phyloP scores from a whole-genome alignment of 192 early-diverging fungal species.

The Dimargaris cristalligena region DNA sequence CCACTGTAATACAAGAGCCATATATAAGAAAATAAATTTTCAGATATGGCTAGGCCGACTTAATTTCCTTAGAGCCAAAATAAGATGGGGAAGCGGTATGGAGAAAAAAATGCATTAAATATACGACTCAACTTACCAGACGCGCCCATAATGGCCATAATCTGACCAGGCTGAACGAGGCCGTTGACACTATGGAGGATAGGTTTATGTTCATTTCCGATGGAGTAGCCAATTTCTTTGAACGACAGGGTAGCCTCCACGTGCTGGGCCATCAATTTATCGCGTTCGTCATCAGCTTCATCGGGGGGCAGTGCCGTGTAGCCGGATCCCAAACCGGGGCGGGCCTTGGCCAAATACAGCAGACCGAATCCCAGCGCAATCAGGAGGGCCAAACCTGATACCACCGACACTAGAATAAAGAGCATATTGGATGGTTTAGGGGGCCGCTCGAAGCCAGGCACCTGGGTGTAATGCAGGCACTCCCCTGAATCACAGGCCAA shows the following conservation, averaged over 20 bases:
- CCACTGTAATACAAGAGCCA: no score
- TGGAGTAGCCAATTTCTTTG: slow-evolving; percentile 37
- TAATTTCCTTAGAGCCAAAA: no score
- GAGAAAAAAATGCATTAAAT: no score
- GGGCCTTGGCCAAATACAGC: slow-evolving; percentile 17
- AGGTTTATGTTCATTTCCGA: slow-evolving; percentile 22
- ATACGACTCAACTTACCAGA: slow-evolving; percentile 47
- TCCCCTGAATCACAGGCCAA: slow-evolving; percentile 66
- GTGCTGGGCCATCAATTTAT: slow-evolving; percentile 57
- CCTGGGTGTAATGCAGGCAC: slow-evolving; percentile 70
- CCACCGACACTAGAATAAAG: slow-evolving; percentile 22
- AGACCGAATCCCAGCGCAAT: slow-evolving; percentile 17
- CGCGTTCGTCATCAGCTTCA: slow-evolving; percentile 34
- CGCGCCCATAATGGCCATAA: slow-evolving; percentile 86
- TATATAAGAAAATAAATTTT: no score
- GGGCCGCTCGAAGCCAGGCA: slow-evolving; percentile 54
- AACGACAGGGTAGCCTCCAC: slow-evolving; percentile 48
- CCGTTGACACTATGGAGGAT: slow-evolving; percentile 58
- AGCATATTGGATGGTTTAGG: slow-evolving; percentile 21
- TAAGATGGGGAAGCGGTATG: no score
- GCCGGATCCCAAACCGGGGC: slow-evolving; percentile 13
- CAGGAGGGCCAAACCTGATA: slow-evolving; percentile 22
- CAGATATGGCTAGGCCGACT: no score
- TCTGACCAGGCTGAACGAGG: slow-evolving; percentile 61
- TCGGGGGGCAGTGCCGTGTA: slow-evolving; percentile 21